A percentile compares a stretch with the other conserved stretches of the same genome.
These are phyloP conservation scores for Chaetomium cochliodes DNA, from an alignment of 495 filamentous ascomycete species.

Conservation along the genomic window DNA sequence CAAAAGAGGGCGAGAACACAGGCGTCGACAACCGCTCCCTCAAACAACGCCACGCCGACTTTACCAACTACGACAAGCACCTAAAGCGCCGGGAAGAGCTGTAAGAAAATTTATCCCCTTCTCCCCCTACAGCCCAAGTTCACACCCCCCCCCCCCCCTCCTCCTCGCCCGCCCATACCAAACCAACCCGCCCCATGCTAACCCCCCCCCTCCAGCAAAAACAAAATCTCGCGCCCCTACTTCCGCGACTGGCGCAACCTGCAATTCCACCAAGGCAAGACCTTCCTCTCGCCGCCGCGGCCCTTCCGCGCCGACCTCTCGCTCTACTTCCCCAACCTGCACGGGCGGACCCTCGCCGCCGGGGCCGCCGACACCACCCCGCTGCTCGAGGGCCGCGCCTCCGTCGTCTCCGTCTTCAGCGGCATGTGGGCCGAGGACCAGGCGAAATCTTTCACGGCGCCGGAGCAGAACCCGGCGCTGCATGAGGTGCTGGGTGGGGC, in stretches of 20 bases:
- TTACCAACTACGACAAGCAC: conserved; percentile 82
- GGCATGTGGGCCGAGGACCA: conserved; percentile 83
- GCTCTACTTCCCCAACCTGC: conserved; percentile 91
- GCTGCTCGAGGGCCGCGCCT: conserved; percentile 65
- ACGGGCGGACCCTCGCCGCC: conserved; percentile 66
- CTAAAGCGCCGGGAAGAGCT: conserved; percentile 67
- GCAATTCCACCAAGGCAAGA: conserved; percentile 79
- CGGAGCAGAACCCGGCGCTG: conserved; percentile 63
- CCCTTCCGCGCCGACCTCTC: conserved; percentile 73
- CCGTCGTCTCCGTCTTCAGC: conserved; percentile 76
- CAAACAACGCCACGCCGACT: conserved; percentile 71
- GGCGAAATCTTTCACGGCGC: conserved; percentile 64
- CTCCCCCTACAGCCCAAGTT: background rate
- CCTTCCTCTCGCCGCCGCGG: conserved; percentile 73
- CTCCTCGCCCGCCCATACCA: background rate
- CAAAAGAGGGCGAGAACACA: conserved; percentile 72
- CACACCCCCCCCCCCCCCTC: background rate
- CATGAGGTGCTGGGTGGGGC: conserved; percentile 49
- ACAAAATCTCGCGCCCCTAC: conserved; percentile 73
- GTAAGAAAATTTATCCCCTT: conserved; percentile 47
- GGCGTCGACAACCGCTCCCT: conserved; percentile 68
- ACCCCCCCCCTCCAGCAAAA: conserved; percentile 38
- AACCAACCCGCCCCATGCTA: background rate
- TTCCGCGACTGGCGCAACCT: conserved; percentile 91
- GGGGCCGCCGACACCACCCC: conserved; percentile 64